These are phyloP conservation scores for Fonsecaea erecta DNA, from an alignment of 2,329 filamentous ascomycete genomes.

Conservation along the genomic window DNA sequence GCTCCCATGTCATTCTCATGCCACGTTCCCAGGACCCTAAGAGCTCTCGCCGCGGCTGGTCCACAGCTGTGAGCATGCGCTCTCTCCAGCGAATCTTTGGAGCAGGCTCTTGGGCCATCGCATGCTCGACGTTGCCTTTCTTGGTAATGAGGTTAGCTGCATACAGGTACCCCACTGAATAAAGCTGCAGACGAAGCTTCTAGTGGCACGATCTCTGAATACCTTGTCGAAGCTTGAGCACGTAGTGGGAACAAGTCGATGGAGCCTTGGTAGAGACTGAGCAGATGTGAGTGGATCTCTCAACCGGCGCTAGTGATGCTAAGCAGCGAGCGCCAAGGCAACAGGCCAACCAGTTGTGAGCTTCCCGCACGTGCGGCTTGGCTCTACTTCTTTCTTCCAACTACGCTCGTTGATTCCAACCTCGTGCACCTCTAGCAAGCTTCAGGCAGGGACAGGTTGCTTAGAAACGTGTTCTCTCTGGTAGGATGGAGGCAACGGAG, in stretches of 20 bases:
- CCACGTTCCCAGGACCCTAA: background rate
- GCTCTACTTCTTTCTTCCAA: constrained; percentile 1
- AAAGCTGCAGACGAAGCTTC: constrained; percentile 14
- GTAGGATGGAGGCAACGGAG: constrained; percentile 3
- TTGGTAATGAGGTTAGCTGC: background rate
- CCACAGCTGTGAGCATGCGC: constrained; percentile 14
- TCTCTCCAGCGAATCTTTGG: background rate
- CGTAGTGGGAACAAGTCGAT: background rate
- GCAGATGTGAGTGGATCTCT: background rate
- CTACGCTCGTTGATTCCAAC: background rate
- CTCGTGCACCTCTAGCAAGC: background rate
- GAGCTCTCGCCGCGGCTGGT: constrained; percentile 2
- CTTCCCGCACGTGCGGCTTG: constrained; percentile 1
- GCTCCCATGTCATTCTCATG: background rate
- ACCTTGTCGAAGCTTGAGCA: constrained; percentile 15
- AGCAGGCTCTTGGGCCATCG: background rate
- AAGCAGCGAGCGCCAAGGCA: constrained; percentile 3
- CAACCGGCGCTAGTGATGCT: background rate
- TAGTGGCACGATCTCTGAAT: constrained; percentile 4
- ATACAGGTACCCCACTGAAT: background rate
- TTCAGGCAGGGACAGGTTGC: constrained; percentile 5
- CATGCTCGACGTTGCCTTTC: background rate
- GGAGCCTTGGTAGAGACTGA: background rate
- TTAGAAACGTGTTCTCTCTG: constrained; percentile 3
- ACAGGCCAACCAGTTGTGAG: constrained; percentile 10